phyloP scores from a whole-genome alignment of 306 rosid species.

The Rosa chinensis region DNA sequence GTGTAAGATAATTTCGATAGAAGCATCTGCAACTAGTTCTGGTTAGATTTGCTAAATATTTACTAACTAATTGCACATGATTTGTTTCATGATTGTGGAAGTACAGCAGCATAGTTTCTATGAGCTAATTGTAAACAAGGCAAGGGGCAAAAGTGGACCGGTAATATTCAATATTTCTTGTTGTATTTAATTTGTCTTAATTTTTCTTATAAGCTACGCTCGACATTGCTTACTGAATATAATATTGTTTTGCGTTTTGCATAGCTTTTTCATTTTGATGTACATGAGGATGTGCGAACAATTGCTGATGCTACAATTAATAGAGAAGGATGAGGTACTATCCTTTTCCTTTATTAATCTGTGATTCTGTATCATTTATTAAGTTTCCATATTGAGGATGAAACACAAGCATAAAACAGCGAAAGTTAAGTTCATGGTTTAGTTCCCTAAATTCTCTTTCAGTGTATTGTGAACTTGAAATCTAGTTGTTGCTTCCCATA shows the following conservation, averaged over 20 bases:
- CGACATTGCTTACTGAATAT: constrained; percentile 15
- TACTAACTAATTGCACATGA: constrained; percentile 25
- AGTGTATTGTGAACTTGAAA: too few species aligned
- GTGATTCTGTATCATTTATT: neutral
- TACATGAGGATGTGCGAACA: constrained; percentile 92
- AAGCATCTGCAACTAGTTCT: constrained; percentile 13
- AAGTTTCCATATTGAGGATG: neutral
- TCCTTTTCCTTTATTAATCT: constrained; percentile 13
- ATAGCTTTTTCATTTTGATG: constrained; percentile 96
- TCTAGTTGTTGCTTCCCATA: too few species aligned
- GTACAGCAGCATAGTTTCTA: constrained; percentile 96
- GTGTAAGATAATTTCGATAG: constrained; percentile 42
- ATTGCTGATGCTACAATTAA: constrained; percentile 86
- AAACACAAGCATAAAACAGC: neutral
- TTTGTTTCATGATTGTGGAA: constrained; percentile 25
- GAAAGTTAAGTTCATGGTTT: too few species aligned
- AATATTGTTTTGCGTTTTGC: constrained; percentile 9
- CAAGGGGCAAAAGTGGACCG: constrained; percentile 98
- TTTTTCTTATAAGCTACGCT: constrained; percentile 16
- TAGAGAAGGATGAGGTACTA: constrained; percentile 90
- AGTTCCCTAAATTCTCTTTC: too few species aligned
- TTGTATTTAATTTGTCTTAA: neutral
- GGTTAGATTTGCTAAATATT: neutral
- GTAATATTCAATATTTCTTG: constrained; percentile 33
- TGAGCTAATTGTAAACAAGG: constrained; percentile 87